Percentiles rank a stretch among this genome's conserved stretches.
phyloP scores from a whole-genome alignment of 2,329 filamentous ascomycete genomes.

The Cytospora piceicola region DNA sequence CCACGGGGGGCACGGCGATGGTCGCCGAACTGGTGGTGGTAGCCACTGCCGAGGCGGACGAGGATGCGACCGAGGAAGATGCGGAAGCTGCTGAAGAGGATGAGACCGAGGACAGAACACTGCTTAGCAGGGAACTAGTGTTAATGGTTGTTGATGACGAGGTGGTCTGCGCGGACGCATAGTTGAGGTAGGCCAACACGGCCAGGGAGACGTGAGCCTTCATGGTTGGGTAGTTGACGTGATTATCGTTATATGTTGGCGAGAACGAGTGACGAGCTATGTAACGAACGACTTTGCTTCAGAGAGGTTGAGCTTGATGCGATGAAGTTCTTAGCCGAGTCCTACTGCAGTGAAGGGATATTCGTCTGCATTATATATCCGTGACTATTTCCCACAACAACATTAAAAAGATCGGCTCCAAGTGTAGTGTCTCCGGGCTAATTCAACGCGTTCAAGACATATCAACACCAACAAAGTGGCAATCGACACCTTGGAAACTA shows the following conservation, averaged over 20 bases:
- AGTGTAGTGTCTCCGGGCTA: neutral
- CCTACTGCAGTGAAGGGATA: neutral
- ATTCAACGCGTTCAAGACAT: neutral
- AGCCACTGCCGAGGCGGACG: neutral
- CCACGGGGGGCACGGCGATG: neutral
- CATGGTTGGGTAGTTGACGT: neutral
- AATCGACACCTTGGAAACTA: neutral
- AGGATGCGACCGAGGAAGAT: neutral
- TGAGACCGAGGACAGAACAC: neutral
- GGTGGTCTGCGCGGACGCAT: neutral
- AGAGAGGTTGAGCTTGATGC: neutral
- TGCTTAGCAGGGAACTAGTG: neutral
- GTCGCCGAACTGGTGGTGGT: neutral
- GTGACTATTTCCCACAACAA: neutral
- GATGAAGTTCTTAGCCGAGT: neutral
- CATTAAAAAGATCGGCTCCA: neutral
- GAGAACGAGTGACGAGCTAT: neutral
- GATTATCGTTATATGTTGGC: neutral
- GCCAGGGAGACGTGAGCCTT: neutral
- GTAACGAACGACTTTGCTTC: conserved; percentile 3
- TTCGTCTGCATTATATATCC: neutral
- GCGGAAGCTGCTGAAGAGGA: neutral
- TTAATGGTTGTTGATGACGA: neutral
- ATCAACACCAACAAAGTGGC: neutral
- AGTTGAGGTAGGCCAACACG: neutral